Conservation (phyloP, 192 early-diverging fungal species). For the Pilobolus umbonatus region DNA sequence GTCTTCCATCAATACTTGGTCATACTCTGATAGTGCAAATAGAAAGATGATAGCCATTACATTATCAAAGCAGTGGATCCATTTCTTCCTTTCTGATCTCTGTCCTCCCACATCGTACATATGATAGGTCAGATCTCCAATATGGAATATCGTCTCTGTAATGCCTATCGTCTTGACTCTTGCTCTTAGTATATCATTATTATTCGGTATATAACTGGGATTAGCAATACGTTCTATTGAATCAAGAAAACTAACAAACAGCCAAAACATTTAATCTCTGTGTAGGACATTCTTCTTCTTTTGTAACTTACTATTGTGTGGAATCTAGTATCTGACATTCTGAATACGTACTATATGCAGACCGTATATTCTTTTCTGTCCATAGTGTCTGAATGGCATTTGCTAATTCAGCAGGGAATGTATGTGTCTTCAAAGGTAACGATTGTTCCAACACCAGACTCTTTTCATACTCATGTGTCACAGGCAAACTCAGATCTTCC, state of each 20-base stretch:
- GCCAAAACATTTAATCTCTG: too few relatives aligned
- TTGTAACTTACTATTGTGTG: too few relatives aligned
- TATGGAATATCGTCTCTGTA: constrained; percentile 50
- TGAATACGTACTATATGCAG: too few relatives aligned
- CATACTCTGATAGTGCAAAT: constrained; percentile 54
- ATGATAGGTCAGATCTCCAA: constrained; percentile 53
- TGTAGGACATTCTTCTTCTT: too few relatives aligned
- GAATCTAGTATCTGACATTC: too few relatives aligned
- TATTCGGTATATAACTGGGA: constrained; percentile 46
- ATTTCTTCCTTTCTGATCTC: constrained; percentile 95
- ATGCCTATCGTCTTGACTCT: constrained; percentile 60
- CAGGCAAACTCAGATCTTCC: background rate
- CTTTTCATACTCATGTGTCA: too few relatives aligned
- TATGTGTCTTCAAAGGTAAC: background rate
- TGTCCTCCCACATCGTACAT: constrained; percentile 99
- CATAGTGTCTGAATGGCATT: background rate
- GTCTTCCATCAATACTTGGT: constrained; percentile 54
- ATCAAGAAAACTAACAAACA: too few relatives aligned
- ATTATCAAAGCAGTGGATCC: constrained; percentile 60
- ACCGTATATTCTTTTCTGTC: too few relatives aligned
- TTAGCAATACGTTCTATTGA: constrained; percentile 5
- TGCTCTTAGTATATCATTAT: constrained; percentile 52
- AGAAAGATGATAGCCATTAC: constrained; percentile 54
- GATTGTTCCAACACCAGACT: background rate
- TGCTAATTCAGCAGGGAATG: background rate